A percentile compares a stretch with the other conserved stretches of the same genome.
Conservation (phyloP, 306 rosid genomes). For the Vigna unguiculata region DNA sequence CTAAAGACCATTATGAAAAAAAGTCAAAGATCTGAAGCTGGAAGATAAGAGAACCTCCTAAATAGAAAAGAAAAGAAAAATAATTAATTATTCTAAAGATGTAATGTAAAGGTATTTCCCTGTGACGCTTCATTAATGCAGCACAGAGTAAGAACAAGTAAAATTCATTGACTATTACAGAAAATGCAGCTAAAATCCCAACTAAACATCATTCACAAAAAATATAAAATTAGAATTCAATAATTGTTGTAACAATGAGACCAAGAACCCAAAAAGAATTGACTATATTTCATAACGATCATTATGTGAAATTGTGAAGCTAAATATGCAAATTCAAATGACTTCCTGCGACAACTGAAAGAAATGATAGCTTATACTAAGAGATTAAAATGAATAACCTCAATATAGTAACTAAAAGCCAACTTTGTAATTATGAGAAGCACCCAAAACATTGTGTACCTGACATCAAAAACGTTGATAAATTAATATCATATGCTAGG, state of each 20-base stretch:
- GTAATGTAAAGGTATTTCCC: too few relatives aligned
- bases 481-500: slow-evolving; percentile 39
- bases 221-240: slow-evolving; percentile 30
- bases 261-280: not conserved
- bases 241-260: slow-evolving; percentile 1
- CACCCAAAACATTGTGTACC: slow-evolving; percentile 97
- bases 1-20: not conserved
- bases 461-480: slow-evolving; percentile 47
- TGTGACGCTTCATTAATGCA: too few relatives aligned
- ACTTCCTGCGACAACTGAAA: slow-evolving; percentile 27
- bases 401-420: slow-evolving; percentile 98
- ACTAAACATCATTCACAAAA: slow-evolving; percentile 9
- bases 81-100: too few relatives aligned
- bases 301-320: slow-evolving; percentile 5
- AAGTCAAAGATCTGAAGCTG: not conserved
- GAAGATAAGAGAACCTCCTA: slow-evolving; percentile 9
- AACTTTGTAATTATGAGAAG: slow-evolving; percentile 86
- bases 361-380: slow-evolving; percentile 19
- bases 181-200: not conserved
- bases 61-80: not conserved
- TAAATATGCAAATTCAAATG: slow-evolving; percentile 15
- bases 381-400: slow-evolving; percentile 58
- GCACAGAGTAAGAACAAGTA: slow-evolving; percentile 8
- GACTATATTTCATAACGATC: slow-evolving; percentile 18
- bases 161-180: slow-evolving; percentile 12